A percentile compares a stretch with the other conserved stretches of the same genome.
Conservation (phyloP, 345 rosid species). For the Euphorbia pulcherrima region DNA sequence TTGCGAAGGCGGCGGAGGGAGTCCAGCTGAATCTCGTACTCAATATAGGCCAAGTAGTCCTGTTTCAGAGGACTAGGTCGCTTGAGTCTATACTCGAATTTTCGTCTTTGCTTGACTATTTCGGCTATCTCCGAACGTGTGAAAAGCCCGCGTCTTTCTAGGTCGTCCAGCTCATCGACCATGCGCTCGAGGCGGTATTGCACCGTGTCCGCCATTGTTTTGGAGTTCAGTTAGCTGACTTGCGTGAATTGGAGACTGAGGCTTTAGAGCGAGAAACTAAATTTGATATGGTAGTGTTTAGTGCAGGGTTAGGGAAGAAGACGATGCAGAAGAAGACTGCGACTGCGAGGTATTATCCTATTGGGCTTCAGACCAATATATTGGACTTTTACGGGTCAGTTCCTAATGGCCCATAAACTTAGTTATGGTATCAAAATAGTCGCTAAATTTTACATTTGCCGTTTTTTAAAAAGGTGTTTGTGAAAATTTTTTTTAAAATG, state of each 20-base stretch:
- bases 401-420: too few relatives aligned
- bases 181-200: slow-evolving; percentile 95
- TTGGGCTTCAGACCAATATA: neutral
- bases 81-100: slow-evolving; percentile 88
- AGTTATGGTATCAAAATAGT: too few relatives aligned
- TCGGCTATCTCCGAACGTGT: slow-evolving; percentile 68
- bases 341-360: neutral
- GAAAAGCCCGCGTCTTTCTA: slow-evolving; percentile 65
- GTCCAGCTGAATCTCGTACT: slow-evolving; percentile 72
- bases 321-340: neutral
- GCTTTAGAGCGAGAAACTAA: slow-evolving; percentile 14
- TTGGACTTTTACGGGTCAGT: too few relatives aligned
- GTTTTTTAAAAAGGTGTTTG: too few relatives aligned
- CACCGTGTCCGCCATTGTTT: slow-evolving; percentile 81
- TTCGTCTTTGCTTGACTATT: slow-evolving; percentile 81
- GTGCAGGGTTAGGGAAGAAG: neutral
- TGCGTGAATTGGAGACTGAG: slow-evolving; percentile 10
- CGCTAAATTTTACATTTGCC: too few relatives aligned
- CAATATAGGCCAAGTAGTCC: slow-evolving; percentile 75
- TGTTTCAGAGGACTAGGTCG: slow-evolving; percentile 84
- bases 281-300: slow-evolving; percentile 4
- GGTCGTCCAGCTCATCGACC: slow-evolving; percentile 89
- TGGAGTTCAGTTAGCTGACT: slow-evolving; percentile 2
- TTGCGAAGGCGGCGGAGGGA: slow-evolving; percentile 65
- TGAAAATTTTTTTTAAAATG: too few relatives aligned